A percentile compares a stretch with the other conserved stretches of the same genome.
Evolutionary conservation across 2,329 filamentous ascomycete species (phyloP).

Genomic region (Phyllosticta capitalensis): DNA sequence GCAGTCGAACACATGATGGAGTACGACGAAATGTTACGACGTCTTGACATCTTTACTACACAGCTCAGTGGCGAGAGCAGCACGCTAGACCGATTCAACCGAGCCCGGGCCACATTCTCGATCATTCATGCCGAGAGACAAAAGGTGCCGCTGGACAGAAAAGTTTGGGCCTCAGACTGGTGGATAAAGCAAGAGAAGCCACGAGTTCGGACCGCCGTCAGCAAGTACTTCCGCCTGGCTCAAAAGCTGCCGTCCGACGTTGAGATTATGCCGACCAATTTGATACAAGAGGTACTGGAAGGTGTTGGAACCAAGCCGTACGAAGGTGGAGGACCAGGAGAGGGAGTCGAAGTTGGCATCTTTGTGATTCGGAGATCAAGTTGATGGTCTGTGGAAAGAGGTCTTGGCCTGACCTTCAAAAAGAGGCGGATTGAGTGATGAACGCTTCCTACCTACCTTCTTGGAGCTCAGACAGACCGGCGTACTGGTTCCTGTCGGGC

Average conservation of each 20-base stretch:
- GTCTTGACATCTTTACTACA: conserved; percentile 22
- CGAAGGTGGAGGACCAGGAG: conserved; percentile 33
- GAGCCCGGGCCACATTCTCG: conserved; percentile 28
- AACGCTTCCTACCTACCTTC: background rate
- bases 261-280: conserved; percentile 43
- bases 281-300: conserved; percentile 51
- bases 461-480: background rate
- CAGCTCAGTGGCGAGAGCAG: conserved; percentile 21
- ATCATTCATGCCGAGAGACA: conserved; percentile 44
- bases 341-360: conserved; percentile 39
- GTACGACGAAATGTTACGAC: conserved; percentile 40
- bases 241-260: conserved; percentile 32
- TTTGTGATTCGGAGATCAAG: conserved; percentile 31
- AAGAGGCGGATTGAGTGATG: background rate
- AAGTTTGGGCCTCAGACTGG: conserved; percentile 51
- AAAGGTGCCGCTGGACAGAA: conserved; percentile 41
- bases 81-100: conserved; percentile 19
- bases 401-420: background rate
- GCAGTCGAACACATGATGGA: conserved; percentile 46
- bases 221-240: conserved; percentile 35
- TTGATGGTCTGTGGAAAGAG: background rate
- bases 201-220: conserved; percentile 44
- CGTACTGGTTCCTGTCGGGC: background rate
- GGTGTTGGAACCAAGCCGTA: conserved; percentile 46
- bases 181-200: conserved; percentile 56